Conservation (phyloP, 306 rosid genomes). For the Cicer yamashitae region DNA sequence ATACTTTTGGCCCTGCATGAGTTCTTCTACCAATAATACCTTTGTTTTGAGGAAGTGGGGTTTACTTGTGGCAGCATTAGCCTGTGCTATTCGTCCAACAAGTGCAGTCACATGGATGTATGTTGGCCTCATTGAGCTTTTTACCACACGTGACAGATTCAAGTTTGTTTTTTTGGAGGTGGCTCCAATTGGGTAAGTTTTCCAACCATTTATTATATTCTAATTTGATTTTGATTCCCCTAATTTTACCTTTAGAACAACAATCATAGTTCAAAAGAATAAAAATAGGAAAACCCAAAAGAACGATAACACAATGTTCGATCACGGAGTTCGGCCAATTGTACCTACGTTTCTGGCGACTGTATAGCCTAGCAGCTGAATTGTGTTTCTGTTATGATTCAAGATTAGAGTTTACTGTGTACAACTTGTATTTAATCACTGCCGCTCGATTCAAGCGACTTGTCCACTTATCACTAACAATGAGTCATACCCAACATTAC, state of each 20-base stretch:
- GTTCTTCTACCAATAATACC: slow-evolving; percentile 51
- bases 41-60: slow-evolving; percentile 76
- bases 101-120: slow-evolving; percentile 86
- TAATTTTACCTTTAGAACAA: neutral
- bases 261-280: too few relatives aligned
- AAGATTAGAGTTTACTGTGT: too few relatives aligned
- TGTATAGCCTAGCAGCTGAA: too few relatives aligned
- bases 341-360: too few relatives aligned
- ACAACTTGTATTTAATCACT: too few relatives aligned
- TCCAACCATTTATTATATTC: slow-evolving; percentile 33
- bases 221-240: neutral
- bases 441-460: too few relatives aligned
- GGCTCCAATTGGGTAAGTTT: slow-evolving; percentile 84
- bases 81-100: slow-evolving; percentile 91
- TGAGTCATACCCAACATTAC: too few relatives aligned
- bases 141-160: slow-evolving; percentile 53
- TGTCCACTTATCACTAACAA: too few relatives aligned
- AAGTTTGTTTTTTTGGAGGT: slow-evolving; percentile 75
- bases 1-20: slow-evolving; percentile 91
- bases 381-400: too few relatives aligned
- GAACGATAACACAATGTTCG: too few relatives aligned
- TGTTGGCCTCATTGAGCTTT: slow-evolving; percentile 78
- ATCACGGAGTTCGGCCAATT: too few relatives aligned
- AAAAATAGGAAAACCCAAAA: too few relatives aligned
- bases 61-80: slow-evolving; percentile 73